Conservation (phyloP, 2,329 filamentous ascomycete species). For the Mollisia scopiformis region DNA sequence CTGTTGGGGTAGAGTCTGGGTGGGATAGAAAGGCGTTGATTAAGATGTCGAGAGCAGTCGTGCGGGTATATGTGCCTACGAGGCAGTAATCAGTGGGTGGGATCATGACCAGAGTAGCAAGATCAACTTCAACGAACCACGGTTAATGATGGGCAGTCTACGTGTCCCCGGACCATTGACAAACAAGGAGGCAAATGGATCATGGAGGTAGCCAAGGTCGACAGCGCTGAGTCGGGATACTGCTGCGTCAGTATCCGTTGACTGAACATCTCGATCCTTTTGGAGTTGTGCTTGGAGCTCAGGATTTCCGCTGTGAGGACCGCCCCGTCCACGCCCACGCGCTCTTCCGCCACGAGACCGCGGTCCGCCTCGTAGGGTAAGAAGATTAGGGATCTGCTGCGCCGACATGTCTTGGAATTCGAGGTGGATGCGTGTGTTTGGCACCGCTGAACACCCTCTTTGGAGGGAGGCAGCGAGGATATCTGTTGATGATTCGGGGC, state of each 20-base stretch:
- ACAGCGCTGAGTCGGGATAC: conserved; percentile 89
- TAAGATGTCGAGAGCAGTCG: conserved; percentile 78
- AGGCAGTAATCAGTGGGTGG: not conserved
- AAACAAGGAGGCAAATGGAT: conserved; percentile 76
- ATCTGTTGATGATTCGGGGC: not conserved
- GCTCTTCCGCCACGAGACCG: conserved; percentile 47
- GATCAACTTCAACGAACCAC: conserved; percentile 59
- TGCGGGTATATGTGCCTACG: conserved; percentile 89
- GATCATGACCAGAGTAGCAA: not conserved
- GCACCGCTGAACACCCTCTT: no score
- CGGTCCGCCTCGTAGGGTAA: conserved; percentile 53
- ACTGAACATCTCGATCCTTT: conserved; percentile 79
- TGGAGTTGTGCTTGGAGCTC: conserved; percentile 38
- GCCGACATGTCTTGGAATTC: conserved; percentile 59
- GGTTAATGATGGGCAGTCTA: conserved; percentile 88
- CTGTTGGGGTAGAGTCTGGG: conserved; percentile 20
- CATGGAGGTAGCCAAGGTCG: conserved; percentile 79
- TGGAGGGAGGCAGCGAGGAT: not conserved
- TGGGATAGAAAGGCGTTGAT: conserved; percentile 68
- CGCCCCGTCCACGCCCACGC: conserved; percentile 44
- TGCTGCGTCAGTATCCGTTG: conserved; percentile 90
- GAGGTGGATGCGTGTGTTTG: not conserved
- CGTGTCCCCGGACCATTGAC: conserved; percentile 59
- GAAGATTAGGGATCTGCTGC: conserved; percentile 78
- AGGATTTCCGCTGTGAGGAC: conserved; percentile 24